A percentile compares a stretch with the other conserved stretches of the same genome.
Evolutionary conservation across 2,329 filamentous ascomycete species (phyloP).

Genomic region (Alternaria tenuissima): DNA sequence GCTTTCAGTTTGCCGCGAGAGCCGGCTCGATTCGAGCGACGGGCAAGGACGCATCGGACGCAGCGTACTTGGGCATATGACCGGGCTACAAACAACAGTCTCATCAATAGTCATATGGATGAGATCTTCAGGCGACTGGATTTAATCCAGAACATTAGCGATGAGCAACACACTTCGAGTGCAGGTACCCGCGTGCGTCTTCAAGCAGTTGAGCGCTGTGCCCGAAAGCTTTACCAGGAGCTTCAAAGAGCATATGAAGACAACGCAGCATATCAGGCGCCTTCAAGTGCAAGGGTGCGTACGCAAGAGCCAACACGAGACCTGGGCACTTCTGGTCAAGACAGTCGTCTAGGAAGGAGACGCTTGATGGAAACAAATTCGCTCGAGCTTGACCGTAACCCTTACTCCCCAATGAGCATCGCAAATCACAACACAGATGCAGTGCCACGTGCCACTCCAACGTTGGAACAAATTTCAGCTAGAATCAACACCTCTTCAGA

Average conservation of each 20-base stretch:
- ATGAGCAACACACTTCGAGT: not conserved
- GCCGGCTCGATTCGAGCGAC: not conserved
- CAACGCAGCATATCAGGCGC: too few relatives aligned
- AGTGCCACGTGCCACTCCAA: not conserved
- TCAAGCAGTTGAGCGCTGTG: slow-evolving; percentile 2
- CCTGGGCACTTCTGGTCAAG: not conserved
- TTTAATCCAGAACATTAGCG: not conserved
- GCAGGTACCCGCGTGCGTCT: slow-evolving; percentile 4
- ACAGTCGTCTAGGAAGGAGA: not conserved
- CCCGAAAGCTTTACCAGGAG: not conserved
- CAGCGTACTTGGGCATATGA: not conserved
- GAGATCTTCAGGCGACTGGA: slow-evolving; percentile 3
- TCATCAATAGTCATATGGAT: not conserved
- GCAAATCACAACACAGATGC: not conserved
- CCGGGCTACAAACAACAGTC: not conserved
- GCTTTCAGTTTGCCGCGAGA: not conserved
- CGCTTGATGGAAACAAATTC: not conserved
- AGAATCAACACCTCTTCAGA: not conserved
- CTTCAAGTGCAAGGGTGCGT: not conserved
- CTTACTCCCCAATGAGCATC: not conserved
- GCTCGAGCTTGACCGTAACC: not conserved
- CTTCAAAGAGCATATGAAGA: not conserved
- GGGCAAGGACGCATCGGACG: not conserved
- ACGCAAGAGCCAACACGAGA: not conserved
- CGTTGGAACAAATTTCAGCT: not conserved